A percentile compares a stretch with the other conserved stretches of the same genome.
Conservation (phyloP, 176 grass and related monocot species). For the Bromus sterilis region DNA sequence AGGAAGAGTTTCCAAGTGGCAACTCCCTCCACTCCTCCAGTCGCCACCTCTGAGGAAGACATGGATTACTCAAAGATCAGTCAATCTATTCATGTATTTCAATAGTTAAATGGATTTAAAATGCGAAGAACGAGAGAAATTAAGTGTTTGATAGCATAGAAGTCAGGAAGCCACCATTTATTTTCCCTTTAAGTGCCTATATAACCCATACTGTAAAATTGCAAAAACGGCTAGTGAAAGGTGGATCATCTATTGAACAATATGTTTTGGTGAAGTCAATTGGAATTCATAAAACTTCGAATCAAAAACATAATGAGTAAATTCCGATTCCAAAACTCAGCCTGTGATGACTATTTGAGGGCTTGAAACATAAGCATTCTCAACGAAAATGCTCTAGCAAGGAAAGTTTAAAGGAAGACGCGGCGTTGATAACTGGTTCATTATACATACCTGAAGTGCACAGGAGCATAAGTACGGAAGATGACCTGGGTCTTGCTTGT, state of each 20-base stretch:
- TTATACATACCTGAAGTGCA: conserved; percentile 90
- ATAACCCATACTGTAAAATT: background rate
- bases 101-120: background rate
- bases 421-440: background rate
- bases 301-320: background rate
- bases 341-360: background rate
- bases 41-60: conserved; percentile 53
- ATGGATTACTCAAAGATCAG: background rate
- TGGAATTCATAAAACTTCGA: background rate
- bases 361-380: background rate
- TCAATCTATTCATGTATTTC: background rate
- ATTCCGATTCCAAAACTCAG: background rate
- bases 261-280: background rate
- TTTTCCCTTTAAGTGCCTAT: background rate
- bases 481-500: conserved; percentile 78
- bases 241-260: background rate
- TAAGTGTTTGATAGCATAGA: background rate
- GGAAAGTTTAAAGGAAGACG: background rate
- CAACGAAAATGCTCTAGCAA: conserved; percentile 6
- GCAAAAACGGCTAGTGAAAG: background rate
- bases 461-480: conserved; percentile 84
- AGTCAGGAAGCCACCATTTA: background rate
- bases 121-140: background rate
- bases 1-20: conserved; percentile 71
- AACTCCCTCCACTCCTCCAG: conserved; percentile 72